Conservation (phyloP, 2,329 filamentous ascomycete species). For the Stenocarpella maydis region DNA sequence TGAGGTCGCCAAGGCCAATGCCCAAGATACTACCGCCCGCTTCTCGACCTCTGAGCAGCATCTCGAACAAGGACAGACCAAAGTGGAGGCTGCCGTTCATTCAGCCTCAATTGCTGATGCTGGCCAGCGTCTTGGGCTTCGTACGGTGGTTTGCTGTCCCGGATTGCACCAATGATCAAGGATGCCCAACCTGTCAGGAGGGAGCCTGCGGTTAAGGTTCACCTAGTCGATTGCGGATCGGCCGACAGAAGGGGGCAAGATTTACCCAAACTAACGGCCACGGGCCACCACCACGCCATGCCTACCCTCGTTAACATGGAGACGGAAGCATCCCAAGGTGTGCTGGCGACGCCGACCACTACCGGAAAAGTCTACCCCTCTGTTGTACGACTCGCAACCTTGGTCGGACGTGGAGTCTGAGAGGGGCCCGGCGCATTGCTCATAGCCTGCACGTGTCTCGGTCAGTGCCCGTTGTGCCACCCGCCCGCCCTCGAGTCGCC, state of each 20-base stretch:
- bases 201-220: constrained; percentile 24
- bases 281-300: neutral
- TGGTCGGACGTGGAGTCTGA: too few species aligned
- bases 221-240: constrained; percentile 21
- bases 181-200: neutral
- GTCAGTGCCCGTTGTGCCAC: neutral
- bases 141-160: neutral
- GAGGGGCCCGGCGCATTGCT: neutral
- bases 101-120: neutral
- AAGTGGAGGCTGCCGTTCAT: neutral
- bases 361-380: neutral
- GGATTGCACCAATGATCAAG: neutral
- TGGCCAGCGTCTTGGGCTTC: neutral
- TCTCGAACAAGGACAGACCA: neutral
- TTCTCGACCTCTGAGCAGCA: neutral
- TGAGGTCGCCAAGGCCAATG: constrained; percentile 13
- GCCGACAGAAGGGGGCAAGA: constrained; percentile 17
- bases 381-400: neutral
- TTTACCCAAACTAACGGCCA: neutral
- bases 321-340: neutral
- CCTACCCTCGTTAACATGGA: neutral
- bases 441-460: neutral
- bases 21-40: neutral
- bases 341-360: neutral
- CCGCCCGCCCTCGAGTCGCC: neutral